phyloP scores from a whole-genome alignment of 768 basidiomycete species.

The Gautieria morchelliformis region DNA sequence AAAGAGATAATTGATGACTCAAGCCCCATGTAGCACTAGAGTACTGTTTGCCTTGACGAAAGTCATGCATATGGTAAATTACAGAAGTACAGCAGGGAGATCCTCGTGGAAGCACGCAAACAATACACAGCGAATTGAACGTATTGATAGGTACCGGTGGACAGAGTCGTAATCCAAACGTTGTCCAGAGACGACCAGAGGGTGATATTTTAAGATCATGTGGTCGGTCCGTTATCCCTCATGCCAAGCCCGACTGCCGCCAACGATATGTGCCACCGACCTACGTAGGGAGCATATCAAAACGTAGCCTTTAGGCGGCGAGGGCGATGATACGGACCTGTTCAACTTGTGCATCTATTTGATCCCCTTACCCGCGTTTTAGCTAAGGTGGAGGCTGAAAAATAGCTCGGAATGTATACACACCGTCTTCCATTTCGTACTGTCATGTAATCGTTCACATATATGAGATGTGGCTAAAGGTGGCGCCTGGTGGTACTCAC shows the following conservation, averaged over 20 bases:
- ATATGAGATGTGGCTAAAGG: neutral
- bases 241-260: neutral
- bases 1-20: no score
- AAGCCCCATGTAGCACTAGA: neutral
- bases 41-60: neutral
- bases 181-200: neutral
- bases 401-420: neutral
- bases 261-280: neutral
- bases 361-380: constrained; percentile 27
- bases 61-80: neutral
- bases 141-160: neutral
- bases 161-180: neutral
- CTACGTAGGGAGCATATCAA: neutral
- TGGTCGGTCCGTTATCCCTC: neutral
- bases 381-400: neutral
- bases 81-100: neutral
- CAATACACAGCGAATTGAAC: neutral
- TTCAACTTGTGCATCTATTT: constrained; percentile 48
- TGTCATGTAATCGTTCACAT: constrained; percentile 15
- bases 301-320: neutral
- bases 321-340: constrained; percentile 26
- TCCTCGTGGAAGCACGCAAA: neutral
- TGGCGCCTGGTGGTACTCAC: constrained; percentile 26
- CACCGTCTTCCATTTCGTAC: constrained; percentile 47
- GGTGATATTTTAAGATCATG: neutral